Evolutionary conservation across 148 eudicot species (phyloP).

Genomic region (Bassia scoparia): DNA sequence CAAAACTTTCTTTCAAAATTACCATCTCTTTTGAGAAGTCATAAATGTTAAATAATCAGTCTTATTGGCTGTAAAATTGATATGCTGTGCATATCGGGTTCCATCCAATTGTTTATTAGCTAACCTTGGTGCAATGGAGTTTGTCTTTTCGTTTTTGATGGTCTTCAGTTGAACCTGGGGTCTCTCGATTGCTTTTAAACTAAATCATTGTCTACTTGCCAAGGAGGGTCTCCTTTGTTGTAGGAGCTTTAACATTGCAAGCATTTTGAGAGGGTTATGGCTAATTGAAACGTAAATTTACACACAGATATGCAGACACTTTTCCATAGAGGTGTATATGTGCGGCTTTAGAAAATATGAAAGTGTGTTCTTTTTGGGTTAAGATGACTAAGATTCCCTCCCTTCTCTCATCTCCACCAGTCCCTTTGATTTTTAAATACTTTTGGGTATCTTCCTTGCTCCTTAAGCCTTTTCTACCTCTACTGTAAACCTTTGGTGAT

Average conservation of each 20-base stretch:
- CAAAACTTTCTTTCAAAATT: neutral
- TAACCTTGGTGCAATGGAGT: too few relatives aligned
- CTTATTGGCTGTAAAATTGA: too few relatives aligned
- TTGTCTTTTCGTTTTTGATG: neutral
- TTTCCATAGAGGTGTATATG: neutral
- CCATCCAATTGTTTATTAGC: too few relatives aligned
- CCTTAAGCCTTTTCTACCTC: neutral
- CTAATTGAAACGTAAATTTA: neutral
- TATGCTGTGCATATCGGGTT: too few relatives aligned
- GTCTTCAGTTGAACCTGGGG: neutral
- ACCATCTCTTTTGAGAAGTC: too few relatives aligned
- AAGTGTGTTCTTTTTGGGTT: neutral
- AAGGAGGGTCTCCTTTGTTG: neutral
- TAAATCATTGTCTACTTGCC: neutral
- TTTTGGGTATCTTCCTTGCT: neutral
- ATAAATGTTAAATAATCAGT: too few relatives aligned
- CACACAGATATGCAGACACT: neutral
- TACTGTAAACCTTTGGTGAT: neutral
- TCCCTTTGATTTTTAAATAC: neutral
- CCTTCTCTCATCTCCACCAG: neutral
- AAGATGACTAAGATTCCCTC: neutral
- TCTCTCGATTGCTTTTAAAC: neutral
- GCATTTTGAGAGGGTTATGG: neutral
- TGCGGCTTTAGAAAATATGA: neutral
- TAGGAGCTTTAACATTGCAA: neutral